Evolutionary conservation across 176 grass and related monocot species (phyloP).

Genomic region (Ensete glaucum): DNA sequence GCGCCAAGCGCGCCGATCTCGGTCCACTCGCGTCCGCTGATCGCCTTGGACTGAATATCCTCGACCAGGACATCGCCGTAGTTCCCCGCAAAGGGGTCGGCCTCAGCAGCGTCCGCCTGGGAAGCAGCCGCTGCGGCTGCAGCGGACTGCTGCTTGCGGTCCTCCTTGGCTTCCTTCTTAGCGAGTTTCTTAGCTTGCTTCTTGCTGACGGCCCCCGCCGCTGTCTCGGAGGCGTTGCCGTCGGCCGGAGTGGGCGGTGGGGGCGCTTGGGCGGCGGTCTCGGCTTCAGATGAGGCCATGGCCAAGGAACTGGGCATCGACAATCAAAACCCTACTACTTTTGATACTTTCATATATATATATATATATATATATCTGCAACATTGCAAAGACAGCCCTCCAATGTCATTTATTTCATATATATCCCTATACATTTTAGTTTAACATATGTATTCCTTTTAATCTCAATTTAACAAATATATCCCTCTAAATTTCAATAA

Average conservation of each 20-base stretch:
- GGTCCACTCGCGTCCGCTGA: constrained; percentile 54
- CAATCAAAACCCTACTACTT: not conserved
- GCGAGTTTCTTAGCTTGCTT: constrained; percentile 70
- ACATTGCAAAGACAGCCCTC: too few species aligned
- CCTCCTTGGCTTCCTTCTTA: constrained; percentile 59
- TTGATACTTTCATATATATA: too few species aligned
- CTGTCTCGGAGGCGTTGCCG: constrained; percentile 10
- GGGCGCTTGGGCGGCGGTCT: not conserved
- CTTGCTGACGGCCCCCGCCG: constrained; percentile 58
- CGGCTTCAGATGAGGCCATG: not conserved
- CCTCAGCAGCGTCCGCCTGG: constrained; percentile 5
- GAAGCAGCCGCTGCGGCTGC: not conserved
- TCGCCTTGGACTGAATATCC: constrained; percentile 75
- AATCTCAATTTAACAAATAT: too few species aligned
- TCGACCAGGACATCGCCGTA: constrained; percentile 57
- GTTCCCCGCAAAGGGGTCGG: constrained; percentile 41
- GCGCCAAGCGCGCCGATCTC: constrained; percentile 31
- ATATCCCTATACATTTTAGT: too few species aligned
- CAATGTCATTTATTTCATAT: too few species aligned
- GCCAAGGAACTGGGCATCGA: not conserved
- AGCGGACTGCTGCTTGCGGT: constrained; percentile 36
- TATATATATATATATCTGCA: too few species aligned
- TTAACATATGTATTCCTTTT: too few species aligned
- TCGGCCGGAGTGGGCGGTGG: not conserved
- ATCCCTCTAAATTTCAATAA: too few species aligned